These are phyloP conservation scores for Fragaria iinumae DNA, from an alignment of 306 rosid genomes.

Conservation along the genomic window DNA sequence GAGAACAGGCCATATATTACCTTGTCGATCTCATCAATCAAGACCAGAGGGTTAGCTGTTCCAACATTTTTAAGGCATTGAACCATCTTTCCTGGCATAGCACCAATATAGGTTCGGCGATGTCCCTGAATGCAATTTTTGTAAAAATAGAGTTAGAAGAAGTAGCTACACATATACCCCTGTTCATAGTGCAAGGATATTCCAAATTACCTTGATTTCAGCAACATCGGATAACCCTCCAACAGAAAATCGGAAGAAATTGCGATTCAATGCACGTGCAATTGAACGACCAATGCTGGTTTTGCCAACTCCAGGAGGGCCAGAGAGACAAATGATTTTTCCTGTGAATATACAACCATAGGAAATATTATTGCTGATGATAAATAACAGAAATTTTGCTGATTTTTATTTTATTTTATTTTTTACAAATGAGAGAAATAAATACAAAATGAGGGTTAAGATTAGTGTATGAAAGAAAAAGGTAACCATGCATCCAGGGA, in stretches of 20 bases:
- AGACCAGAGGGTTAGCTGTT: conserved; percentile 94
- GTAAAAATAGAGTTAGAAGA: conserved; percentile 23
- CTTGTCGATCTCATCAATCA: conserved; percentile 98
- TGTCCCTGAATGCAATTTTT: conserved; percentile 70
- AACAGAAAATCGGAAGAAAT: conserved; percentile 91
- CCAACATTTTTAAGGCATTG: conserved; percentile 98
- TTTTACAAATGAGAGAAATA: conserved; percentile 5
- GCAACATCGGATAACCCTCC: conserved; percentile 99
- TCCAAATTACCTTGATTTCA: conserved; percentile 81
- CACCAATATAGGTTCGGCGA: conserved; percentile 98
- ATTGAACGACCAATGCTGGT: conserved; percentile 99
- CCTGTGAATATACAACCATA: conserved; percentile 46
- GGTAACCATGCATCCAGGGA: conserved; percentile 8
- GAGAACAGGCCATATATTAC: conserved; percentile 40
- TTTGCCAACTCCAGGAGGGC: conserved; percentile 99
- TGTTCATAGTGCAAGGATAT: conserved; percentile 3
- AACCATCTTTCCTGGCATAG: conserved; percentile 99
- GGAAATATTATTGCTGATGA: too few relatives aligned
- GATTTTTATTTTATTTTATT: background rate
- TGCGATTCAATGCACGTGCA: conserved; percentile 96
- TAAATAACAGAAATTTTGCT: background rate
- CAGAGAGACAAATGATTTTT: conserved; percentile 96
- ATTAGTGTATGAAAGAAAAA: conserved; percentile 16
- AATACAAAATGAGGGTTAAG: conserved; percentile 13
- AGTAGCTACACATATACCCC: background rate